Evolutionary conservation across 192 early-diverging fungal genomes (phyloP).

Genomic region (Podila epigama): DNA sequence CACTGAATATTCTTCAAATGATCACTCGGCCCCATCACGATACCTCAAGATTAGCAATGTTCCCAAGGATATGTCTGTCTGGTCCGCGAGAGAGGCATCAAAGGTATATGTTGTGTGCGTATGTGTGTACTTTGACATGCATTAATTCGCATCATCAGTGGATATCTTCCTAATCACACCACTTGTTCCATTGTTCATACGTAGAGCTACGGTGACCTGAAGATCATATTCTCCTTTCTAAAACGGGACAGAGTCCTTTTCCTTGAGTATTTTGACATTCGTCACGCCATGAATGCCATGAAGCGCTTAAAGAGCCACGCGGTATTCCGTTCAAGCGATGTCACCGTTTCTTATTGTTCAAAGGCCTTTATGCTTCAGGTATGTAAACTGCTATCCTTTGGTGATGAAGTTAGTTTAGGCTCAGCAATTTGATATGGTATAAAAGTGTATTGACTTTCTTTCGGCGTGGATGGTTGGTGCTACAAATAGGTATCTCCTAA

Average conservation of each 20-base stretch:
- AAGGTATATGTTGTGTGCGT: constrained; percentile 14
- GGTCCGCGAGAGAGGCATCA: constrained; percentile 25
- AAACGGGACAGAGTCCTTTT: constrained; percentile 39
- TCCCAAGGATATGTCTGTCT: constrained; percentile 20
- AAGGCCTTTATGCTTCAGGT: constrained; percentile 9
- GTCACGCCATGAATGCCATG: constrained; percentile 45
- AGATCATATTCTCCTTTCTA: constrained; percentile 44
- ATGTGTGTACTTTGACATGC: neutral
- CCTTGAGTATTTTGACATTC: constrained; percentile 56
- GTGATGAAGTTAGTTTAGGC: no score
- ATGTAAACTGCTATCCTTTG: neutral
- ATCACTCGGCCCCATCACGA: constrained; percentile 7
- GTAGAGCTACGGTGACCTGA: constrained; percentile 50
- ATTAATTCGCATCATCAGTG: neutral
- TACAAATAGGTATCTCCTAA: constrained; percentile 9
- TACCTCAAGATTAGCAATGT: constrained; percentile 21
- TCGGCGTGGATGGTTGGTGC: neutral
- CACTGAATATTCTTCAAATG: neutral
- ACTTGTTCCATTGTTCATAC: neutral
- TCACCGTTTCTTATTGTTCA: constrained; percentile 41
- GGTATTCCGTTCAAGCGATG: constrained; percentile 1
- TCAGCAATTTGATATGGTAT: no score
- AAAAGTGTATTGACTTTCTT: neutral
- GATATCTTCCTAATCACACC: neutral
- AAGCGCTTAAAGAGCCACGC: constrained; percentile 7